phyloP scores from a whole-genome alignment of 345 rosid genomes.

The Gynandropsis gynandra region DNA sequence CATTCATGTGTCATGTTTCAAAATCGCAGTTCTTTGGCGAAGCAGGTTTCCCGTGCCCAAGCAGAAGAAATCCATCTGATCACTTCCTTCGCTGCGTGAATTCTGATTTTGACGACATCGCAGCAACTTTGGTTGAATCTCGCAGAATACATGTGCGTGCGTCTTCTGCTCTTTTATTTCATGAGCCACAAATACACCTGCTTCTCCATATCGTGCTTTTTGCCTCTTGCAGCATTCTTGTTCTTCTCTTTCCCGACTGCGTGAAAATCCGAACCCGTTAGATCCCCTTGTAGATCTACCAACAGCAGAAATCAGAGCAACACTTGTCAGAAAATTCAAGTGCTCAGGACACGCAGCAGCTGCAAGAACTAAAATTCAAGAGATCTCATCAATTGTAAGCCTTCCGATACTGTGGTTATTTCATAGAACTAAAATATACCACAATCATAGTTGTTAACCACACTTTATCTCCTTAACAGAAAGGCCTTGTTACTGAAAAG shows the following conservation, averaged over 20 bases:
- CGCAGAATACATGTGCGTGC: slow-evolving; percentile 27
- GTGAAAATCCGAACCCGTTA: slow-evolving; percentile 45
- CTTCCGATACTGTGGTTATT: neutral
- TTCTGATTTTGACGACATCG: slow-evolving; percentile 51
- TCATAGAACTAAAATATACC: neutral
- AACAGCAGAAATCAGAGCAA: slow-evolving; percentile 58
- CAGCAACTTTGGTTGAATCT: slow-evolving; percentile 34
- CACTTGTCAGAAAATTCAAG: slow-evolving; percentile 56
- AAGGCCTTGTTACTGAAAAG: slow-evolving; percentile 21
- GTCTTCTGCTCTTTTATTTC: slow-evolving; percentile 10
- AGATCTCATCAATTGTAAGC: slow-evolving; percentile 53
- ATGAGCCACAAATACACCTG: slow-evolving; percentile 1
- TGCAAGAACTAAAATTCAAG: slow-evolving; percentile 45
- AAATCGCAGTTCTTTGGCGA: slow-evolving; percentile 59
- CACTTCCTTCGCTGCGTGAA: slow-evolving; percentile 65
- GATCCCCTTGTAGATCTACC: slow-evolving; percentile 57
- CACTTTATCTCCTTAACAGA: slow-evolving; percentile 32
- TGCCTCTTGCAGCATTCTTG: slow-evolving; percentile 21
- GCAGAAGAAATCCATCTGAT: slow-evolving; percentile 59
- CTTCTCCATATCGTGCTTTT: neutral
- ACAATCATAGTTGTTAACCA: slow-evolving; percentile 8
- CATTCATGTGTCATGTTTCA: slow-evolving; percentile 12
- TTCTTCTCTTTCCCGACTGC: slow-evolving; percentile 19
- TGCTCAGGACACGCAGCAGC: slow-evolving; percentile 47
- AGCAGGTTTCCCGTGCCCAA: slow-evolving; percentile 70